Evolutionary conservation across 192 early-diverging fungal species (phyloP).

Genomic region (Gigaspora rosea): DNA sequence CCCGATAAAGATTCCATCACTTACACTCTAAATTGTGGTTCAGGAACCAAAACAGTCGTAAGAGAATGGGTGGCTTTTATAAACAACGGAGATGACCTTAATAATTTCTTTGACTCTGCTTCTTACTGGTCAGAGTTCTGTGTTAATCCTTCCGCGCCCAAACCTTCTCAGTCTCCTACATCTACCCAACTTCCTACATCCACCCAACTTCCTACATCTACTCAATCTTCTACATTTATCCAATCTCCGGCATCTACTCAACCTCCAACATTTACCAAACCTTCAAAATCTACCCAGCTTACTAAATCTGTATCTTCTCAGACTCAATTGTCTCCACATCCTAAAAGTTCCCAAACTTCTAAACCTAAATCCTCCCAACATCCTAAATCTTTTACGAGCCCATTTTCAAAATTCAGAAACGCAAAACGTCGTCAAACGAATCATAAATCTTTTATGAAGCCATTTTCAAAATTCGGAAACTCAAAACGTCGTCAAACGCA

Average conservation of each 20-base stretch:
- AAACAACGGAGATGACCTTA: slow-evolving; percentile 31
- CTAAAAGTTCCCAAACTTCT: background rate
- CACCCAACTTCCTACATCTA: background rate
- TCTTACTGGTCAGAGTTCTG: slow-evolving; percentile 41
- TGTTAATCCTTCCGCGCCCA: slow-evolving; percentile 25
- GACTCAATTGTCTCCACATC: too few relatives aligned
- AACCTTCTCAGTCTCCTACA: background rate
- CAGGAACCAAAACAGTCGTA: slow-evolving; percentile 32
- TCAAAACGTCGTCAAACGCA: slow-evolving; percentile 7
- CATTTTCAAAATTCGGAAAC: slow-evolving; percentile 1
- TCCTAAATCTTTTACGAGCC: background rate
- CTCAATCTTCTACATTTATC: background rate
- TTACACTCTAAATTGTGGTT: slow-evolving; percentile 38
- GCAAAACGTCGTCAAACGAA: slow-evolving; percentile 3
- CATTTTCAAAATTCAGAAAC: slow-evolving; percentile 1
- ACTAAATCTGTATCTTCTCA: too few relatives aligned
- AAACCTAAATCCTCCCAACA: background rate
- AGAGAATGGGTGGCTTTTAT: slow-evolving; percentile 38
- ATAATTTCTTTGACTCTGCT: slow-evolving; percentile 37
- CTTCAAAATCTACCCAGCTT: background rate
- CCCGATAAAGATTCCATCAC: slow-evolving; percentile 37
- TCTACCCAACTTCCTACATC: slow-evolving; percentile 1
- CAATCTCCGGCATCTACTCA: background rate
- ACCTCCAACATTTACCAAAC: background rate
- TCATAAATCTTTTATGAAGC: background rate